A percentile compares a stretch with the other conserved stretches of the same genome.
These are phyloP conservation scores for Calvatia gigantea DNA, from an alignment of 768 basidiomycete genomes.

Conservation along the genomic window DNA sequence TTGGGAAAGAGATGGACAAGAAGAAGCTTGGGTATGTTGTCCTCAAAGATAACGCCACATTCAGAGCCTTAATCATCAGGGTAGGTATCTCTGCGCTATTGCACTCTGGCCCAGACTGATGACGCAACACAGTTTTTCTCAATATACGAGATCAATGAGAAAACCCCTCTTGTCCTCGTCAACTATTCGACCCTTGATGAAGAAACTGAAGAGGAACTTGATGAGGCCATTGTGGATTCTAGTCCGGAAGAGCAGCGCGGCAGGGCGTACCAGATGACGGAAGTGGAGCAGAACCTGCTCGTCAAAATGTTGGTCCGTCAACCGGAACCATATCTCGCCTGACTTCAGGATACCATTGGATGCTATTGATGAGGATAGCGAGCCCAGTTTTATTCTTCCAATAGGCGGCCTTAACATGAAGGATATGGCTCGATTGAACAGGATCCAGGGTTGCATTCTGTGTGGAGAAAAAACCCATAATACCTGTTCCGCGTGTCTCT, in stretches of 20 bases:
- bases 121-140: slow-evolving; percentile 21
- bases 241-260: slow-evolving; percentile 11
- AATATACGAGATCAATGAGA: slow-evolving; percentile 19
- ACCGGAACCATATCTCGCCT: slow-evolving; percentile 27
- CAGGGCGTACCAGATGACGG: slow-evolving; percentile 18
- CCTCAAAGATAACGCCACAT: background rate
- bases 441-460: slow-evolving; percentile 31
- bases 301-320: slow-evolving; percentile 30
- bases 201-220: slow-evolving; percentile 16
- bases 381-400: slow-evolving; percentile 34
- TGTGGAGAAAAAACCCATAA: slow-evolving; percentile 32
- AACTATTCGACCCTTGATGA: slow-evolving; percentile 23
- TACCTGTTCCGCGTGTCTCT: slow-evolving; percentile 34
- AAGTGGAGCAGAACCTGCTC: slow-evolving; percentile 31
- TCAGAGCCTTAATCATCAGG: slow-evolving; percentile 5
- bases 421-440: slow-evolving; percentile 33
- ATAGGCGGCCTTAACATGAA: slow-evolving; percentile 32
- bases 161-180: slow-evolving; percentile 24
- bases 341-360: slow-evolving; percentile 19
- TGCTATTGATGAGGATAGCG: slow-evolving; percentile 21
- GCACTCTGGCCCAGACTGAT: background rate
- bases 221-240: slow-evolving; percentile 14
- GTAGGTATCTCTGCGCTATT: background rate
- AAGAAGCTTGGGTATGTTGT: slow-evolving; percentile 7
- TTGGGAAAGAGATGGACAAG: slow-evolving; percentile 11